Conservation (phyloP, 2,329 filamentous ascomycete species). For the Aotearoamyces nothofagi region DNA sequence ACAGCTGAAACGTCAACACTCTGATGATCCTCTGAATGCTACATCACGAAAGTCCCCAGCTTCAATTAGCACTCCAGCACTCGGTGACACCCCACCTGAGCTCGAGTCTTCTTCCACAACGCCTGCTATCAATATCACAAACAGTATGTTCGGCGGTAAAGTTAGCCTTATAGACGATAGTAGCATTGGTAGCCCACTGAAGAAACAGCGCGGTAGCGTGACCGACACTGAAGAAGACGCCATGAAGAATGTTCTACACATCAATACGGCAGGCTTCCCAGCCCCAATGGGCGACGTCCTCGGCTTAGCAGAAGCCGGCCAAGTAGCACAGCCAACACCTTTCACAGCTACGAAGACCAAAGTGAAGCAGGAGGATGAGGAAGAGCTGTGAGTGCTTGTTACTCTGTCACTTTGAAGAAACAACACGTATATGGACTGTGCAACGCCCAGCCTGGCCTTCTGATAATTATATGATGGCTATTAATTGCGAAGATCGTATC, state of each 20-base stretch:
- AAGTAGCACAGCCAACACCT: no score
- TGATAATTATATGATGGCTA: no score
- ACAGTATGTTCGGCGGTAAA: constrained; percentile 25
- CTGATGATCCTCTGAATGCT: constrained; percentile 47
- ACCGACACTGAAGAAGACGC: constrained; percentile 29
- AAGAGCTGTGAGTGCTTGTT: no score
- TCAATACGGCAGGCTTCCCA: constrained; percentile 5
- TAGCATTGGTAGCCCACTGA: constrained; percentile 53
- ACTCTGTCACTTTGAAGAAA: no score
- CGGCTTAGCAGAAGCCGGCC: constrained; percentile 17
- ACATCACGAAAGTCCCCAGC: constrained; percentile 29
- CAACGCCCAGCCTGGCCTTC: no score
- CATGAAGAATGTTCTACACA: constrained; percentile 14
- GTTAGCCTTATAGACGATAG: constrained; percentile 31
- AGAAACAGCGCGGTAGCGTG: constrained; percentile 56
- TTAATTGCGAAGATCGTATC: no score
- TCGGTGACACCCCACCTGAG: constrained; percentile 26
- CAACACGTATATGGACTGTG: no score
- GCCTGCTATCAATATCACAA: constrained; percentile 15
- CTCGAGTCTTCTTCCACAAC: constrained; percentile 19
- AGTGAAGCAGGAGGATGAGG: no score
- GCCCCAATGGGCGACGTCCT: constrained; percentile 10
- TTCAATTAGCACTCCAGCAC: constrained; percentile 25
- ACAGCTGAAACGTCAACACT: constrained; percentile 71
- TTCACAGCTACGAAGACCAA: no score